Evolutionary conservation across 108 stramenopile genomes (phyloP).

Genomic region (Nitzschia sp.): DNA sequence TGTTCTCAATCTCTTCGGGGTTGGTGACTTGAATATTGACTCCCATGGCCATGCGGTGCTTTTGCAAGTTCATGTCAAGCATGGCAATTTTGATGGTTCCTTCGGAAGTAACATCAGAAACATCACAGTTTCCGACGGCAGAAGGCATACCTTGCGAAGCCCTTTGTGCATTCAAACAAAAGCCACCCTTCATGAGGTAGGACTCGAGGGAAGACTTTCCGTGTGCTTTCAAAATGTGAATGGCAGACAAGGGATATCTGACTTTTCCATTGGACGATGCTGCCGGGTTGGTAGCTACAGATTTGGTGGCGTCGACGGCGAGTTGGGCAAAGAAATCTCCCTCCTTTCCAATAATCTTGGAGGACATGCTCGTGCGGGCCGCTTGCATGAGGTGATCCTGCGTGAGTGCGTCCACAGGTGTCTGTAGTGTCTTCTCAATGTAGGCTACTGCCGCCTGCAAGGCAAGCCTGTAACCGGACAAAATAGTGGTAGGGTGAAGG

Average conservation of each 20-base stretch:
- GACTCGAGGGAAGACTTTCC: conserved; percentile 94
- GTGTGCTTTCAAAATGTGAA: conserved; percentile 99
- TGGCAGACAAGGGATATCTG: conserved; percentile 93
- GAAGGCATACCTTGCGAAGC: conserved; percentile 98
- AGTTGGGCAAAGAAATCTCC: conserved; percentile 91
- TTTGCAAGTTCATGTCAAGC: conserved; percentile 98
- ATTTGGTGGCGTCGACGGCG: conserved; percentile 95
- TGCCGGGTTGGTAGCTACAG: conserved; percentile 48
- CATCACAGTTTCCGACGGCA: conserved; percentile 46
- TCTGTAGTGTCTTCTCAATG: conserved; percentile 90
- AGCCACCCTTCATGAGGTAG: conserved; percentile 90
- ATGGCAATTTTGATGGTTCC: conserved; percentile 91
- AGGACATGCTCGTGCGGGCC: conserved; percentile 94
- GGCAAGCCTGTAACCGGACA: conserved; percentile 94
- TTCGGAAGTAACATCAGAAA: conserved; percentile 12
- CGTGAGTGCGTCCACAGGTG: conserved; percentile 76
- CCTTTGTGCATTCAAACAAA: conserved; percentile 92
- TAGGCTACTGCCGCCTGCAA: conserved; percentile 95
- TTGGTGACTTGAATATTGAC: conserved; percentile 91
- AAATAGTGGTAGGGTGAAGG: conserved; percentile 97
- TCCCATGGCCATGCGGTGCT: conserved; percentile 99
- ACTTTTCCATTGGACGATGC: conserved; percentile 28
- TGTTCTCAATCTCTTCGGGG: conserved; percentile 91
- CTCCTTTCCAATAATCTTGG: conserved; percentile 97
- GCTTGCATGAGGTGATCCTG: conserved; percentile 93